phyloP scores from a whole-genome alignment of 2,329 filamentous ascomycete genomes.

The Exophiala mesophila region DNA sequence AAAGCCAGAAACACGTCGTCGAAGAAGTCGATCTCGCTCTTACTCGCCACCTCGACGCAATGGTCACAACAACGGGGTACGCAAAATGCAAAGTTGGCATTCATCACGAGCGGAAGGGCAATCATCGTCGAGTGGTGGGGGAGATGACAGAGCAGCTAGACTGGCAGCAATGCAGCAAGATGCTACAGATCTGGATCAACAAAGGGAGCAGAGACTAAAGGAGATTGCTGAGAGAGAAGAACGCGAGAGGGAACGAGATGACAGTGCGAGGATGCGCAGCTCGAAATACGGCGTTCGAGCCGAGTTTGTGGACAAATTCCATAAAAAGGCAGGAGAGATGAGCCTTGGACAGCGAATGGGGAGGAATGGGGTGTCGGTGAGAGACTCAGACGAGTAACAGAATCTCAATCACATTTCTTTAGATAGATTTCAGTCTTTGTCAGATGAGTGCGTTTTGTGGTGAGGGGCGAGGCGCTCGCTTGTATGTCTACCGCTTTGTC shows the following conservation, averaged over 20 bases:
- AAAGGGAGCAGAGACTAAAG: conserved; percentile 63
- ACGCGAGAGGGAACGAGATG: conserved; percentile 61
- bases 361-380: conserved; percentile 25
- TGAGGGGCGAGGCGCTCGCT: too few relatives aligned
- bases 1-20: conserved; percentile 29
- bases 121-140: conserved; percentile 30
- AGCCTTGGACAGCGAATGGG: conserved; percentile 40
- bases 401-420: too few relatives aligned
- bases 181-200: conserved; percentile 64
- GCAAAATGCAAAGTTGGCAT: conserved; percentile 28
- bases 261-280: conserved; percentile 55
- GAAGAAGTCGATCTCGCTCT: conserved; percentile 32
- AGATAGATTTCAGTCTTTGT: too few relatives aligned
- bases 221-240: conserved; percentile 63
- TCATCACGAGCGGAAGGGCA: conserved; percentile 18
- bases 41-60: conserved; percentile 27
- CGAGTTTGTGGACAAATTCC: conserved; percentile 60
- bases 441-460: too few relatives aligned
- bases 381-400: not conserved
- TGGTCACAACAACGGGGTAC: conserved; percentile 32
- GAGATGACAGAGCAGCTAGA: conserved; percentile 60
- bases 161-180: conserved; percentile 69
- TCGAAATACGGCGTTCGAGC: conserved; percentile 59
- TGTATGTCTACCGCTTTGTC: too few relatives aligned
- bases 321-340: conserved; percentile 49